A percentile compares a stretch with the other conserved stretches of the same genome.
phyloP scores from a whole-genome alignment of 2,329 filamentous ascomycete genomes.

The Penicillium crustosum region DNA sequence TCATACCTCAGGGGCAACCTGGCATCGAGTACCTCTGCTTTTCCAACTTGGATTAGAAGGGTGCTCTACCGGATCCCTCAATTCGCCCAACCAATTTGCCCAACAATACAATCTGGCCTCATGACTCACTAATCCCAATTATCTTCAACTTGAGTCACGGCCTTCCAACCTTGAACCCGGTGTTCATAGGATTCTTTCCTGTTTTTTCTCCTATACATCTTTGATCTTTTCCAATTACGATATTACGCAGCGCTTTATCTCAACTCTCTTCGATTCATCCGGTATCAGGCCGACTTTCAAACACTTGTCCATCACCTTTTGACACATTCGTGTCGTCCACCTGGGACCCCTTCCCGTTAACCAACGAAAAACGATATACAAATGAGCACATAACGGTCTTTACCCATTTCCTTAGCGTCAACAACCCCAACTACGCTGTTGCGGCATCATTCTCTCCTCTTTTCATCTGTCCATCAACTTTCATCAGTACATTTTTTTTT shows the following conservation, averaged over 20 bases:
- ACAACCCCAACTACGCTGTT: constrained; percentile 28
- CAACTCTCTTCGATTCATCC: constrained; percentile 13
- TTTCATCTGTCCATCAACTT: constrained; percentile 27
- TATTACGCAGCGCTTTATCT: constrained; percentile 42
- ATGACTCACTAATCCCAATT: constrained; percentile 32
- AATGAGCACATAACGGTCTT: constrained; percentile 45
- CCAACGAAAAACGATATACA: constrained; percentile 37
- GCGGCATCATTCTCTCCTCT: constrained; percentile 27
- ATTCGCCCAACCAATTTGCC: not conserved
- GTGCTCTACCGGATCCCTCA: constrained; percentile 26
- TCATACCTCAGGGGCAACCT: constrained; percentile 21
- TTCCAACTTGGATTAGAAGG: constrained; percentile 25
- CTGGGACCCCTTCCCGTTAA: constrained; percentile 16
- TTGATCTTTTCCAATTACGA: constrained; percentile 35
- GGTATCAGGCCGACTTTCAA: constrained; percentile 13
- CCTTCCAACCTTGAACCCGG: constrained; percentile 35
- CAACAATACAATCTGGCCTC: constrained; percentile 11
- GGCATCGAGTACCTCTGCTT: constrained; percentile 24
- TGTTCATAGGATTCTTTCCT: constrained; percentile 36
- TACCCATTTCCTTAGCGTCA: constrained; percentile 37
- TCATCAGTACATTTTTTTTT: constrained; percentile 28
- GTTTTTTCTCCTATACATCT: constrained; percentile 28
- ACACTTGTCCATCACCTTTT: constrained; percentile 5
- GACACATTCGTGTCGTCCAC: constrained; percentile 13
- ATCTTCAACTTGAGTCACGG: constrained; percentile 33